Conservation (phyloP, 805 yeast genomes). For the Ogataea chonburiensis region DNA sequence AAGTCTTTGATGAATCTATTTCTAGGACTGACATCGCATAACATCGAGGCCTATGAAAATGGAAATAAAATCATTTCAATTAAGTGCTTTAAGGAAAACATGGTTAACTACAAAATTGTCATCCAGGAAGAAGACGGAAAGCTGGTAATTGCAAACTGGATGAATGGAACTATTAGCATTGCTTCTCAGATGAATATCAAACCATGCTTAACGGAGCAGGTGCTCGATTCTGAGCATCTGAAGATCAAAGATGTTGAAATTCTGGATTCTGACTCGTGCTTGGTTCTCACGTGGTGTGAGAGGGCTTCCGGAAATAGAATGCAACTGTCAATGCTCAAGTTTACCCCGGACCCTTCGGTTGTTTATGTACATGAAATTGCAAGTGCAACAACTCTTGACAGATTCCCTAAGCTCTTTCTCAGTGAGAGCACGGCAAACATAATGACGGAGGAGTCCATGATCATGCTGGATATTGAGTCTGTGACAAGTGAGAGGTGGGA, state of each 20-base stretch:
- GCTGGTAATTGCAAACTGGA: constrained; percentile 36
- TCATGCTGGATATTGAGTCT: constrained; percentile 55
- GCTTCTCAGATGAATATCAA: constrained; percentile 31
- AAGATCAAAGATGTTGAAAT: constrained; percentile 63
- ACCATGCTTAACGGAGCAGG: constrained; percentile 11
- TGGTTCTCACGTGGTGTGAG: constrained; percentile 49
- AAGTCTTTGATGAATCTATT: constrained; percentile 23
- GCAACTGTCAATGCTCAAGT: constrained; percentile 38
- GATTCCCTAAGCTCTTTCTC: constrained; percentile 27
- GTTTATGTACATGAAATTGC: constrained; percentile 6
- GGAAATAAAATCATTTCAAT: constrained; percentile 56
- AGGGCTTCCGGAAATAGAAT: constrained; percentile 34
- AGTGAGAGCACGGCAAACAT: constrained; percentile 45
- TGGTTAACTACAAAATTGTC: constrained; percentile 41
- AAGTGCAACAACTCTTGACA: constrained; percentile 2
- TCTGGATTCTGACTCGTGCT: constrained; percentile 39
- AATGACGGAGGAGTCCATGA: constrained; percentile 56
- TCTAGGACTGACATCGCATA: constrained; percentile 17
- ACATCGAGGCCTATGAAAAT: constrained; percentile 21
- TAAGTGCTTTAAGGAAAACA: constrained; percentile 43
- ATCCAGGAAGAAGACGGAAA: constrained; percentile 48
- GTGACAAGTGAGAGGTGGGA: constrained; percentile 64
- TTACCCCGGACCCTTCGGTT: constrained; percentile 2
- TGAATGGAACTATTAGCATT: constrained; percentile 32
- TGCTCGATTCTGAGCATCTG: constrained; percentile 45